A percentile compares a stretch with the other conserved stretches of the same genome.
Evolutionary conservation across 164 flowering plant genomes (phyloP).

Genomic region (Amborella trichopoda): DNA sequence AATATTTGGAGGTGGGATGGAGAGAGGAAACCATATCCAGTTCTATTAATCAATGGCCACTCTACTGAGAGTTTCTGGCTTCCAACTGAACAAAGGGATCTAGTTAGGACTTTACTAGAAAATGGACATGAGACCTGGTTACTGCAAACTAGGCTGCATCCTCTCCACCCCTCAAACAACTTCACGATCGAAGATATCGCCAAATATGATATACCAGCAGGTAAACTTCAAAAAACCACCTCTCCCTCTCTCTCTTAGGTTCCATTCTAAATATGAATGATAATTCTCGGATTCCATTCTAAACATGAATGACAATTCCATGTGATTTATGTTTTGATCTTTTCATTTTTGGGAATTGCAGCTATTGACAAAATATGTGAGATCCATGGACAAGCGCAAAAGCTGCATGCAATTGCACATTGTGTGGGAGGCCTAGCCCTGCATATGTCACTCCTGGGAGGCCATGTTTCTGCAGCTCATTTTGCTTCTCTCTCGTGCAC

Average conservation of each 20-base stretch:
- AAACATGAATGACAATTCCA: no score
- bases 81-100: constrained; percentile 49
- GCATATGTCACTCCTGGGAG: constrained; percentile 62
- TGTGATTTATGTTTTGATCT: no score
- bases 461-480: constrained; percentile 26
- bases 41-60: constrained; percentile 45
- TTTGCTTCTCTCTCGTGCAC: constrained; percentile 48
- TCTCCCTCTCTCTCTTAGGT: no score
- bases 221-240: constrained; percentile 20
- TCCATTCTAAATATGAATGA: no score
- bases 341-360: constrained; percentile 8
- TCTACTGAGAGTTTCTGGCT: constrained; percentile 43
- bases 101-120: constrained; percentile 38
- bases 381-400: constrained; percentile 19
- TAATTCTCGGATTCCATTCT: no score
- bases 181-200: constrained; percentile 49
- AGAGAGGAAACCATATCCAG: constrained; percentile 21
- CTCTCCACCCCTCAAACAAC: constrained; percentile 28
- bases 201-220: constrained; percentile 48
- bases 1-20: constrained; percentile 8
- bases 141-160: constrained; percentile 41
- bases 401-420: constrained; percentile 44
- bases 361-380: constrained; percentile 29
- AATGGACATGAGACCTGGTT: constrained; percentile 44
- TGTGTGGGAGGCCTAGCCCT: constrained; percentile 51